Evolutionary conservation across 225 moss, liverwort and hornwort species (phyloP).

Genomic region (Ulota crispa): DNA sequence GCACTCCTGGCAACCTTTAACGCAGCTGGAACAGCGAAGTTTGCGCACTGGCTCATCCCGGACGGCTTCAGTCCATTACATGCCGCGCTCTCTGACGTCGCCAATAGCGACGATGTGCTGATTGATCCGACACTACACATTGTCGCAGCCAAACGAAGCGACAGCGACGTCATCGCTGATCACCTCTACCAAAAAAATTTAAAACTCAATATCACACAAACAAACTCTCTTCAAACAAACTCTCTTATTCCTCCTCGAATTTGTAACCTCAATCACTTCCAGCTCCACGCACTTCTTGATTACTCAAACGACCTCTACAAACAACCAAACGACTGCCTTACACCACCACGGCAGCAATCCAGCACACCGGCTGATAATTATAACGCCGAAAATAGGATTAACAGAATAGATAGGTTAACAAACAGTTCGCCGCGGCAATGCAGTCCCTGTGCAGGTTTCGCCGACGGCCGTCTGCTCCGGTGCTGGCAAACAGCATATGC

Average conservation of each 20-base stretch:
- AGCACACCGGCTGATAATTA: background rate
- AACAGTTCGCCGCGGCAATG: constrained; percentile 21
- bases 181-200: background rate
- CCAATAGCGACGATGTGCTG: constrained; percentile 26
- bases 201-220: background rate
- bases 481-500: background rate
- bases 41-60: constrained; percentile 23
- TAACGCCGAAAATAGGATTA: background rate
- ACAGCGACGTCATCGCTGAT: constrained; percentile 42
- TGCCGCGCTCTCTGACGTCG: constrained; percentile 25
- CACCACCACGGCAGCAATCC: constrained; percentile 17
- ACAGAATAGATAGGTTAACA: background rate
- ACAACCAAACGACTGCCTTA: background rate
- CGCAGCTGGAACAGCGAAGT: constrained; percentile 20
- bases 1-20: constrained; percentile 34
- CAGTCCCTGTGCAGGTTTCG: background rate
- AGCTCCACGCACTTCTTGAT: constrained; percentile 20
- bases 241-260: constrained; percentile 17
- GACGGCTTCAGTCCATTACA: constrained; percentile 20
- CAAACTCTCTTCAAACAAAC: background rate
- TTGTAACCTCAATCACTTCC: background rate
- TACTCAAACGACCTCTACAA: constrained; percentile 17
- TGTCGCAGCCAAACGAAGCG: constrained; percentile 44
- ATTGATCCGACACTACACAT: constrained; percentile 28
- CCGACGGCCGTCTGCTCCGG: background rate